Evolutionary conservation across 1,139 yeast genomes (phyloP).

Genomic region (Zygosaccharomyces pseudobailii): DNA sequence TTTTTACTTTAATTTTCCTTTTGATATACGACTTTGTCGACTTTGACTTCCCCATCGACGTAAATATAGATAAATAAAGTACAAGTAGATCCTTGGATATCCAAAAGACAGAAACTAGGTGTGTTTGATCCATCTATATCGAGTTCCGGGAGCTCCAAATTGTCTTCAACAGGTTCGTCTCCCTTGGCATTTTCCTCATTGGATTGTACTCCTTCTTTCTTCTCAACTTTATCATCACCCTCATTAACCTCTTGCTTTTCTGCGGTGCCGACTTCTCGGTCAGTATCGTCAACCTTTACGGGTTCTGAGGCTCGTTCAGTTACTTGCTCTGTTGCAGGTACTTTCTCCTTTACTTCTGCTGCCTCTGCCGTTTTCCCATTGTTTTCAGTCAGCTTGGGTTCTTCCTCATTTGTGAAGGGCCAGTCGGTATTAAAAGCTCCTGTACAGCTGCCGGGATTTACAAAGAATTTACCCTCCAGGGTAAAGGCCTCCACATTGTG

Average conservation of each 20-base stretch:
- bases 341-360: slow-evolving; percentile 8
- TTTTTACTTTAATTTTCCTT: slow-evolving; percentile 42
- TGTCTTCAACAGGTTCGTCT: slow-evolving; percentile 15
- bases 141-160: slow-evolving; percentile 30
- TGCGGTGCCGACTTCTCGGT: background rate
- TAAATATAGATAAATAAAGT: slow-evolving; percentile 82
- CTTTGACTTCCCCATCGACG: slow-evolving; percentile 79
- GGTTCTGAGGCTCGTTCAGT: slow-evolving; percentile 16
- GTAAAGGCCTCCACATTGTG: slow-evolving; percentile 92
- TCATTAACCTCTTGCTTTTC: slow-evolving; percentile 7
- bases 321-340: slow-evolving; percentile 24
- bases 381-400: background rate
- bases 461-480: slow-evolving; percentile 84
- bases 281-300: too few relatives aligned
- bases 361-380: slow-evolving; percentile 1
- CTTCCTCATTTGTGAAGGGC: slow-evolving; percentile 38
- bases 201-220: slow-evolving; percentile 10
- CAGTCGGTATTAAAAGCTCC: slow-evolving; percentile 73
- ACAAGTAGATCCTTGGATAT: slow-evolving; percentile 71
- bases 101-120: slow-evolving; percentile 89
- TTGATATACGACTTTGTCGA: slow-evolving; percentile 79
- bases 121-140: slow-evolving; percentile 43
- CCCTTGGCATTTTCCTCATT: slow-evolving; percentile 12
- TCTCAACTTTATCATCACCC: slow-evolving; percentile 12
- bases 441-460: slow-evolving; percentile 94